Percentiles rank a stretch among this genome's conserved stretches.
Evolutionary conservation across 2,329 filamentous ascomycete species (phyloP).

Genomic region (Epicoccum sorghinum): DNA sequence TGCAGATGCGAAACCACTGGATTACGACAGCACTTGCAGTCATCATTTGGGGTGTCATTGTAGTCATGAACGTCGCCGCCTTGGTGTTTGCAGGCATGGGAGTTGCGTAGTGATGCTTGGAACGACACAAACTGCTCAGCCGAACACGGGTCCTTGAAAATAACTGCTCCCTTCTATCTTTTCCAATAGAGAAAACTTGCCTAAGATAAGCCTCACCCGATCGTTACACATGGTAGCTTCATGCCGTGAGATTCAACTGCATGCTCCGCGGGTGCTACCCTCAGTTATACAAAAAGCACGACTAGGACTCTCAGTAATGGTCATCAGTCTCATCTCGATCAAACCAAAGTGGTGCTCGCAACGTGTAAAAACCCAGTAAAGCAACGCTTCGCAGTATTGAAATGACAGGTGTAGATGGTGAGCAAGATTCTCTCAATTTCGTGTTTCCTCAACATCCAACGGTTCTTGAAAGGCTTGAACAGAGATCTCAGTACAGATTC

Average conservation of each 20-base stretch:
- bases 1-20: conserved; percentile 76
- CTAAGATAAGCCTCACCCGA: background rate
- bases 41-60: conserved; percentile 74
- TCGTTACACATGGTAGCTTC: background rate
- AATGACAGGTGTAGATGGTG: no score
- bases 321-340: background rate
- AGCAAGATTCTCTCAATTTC: no score
- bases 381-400: no score
- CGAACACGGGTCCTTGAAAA: background rate
- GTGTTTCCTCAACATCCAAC: no score
- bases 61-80: conserved; percentile 79
- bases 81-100: conserved; percentile 68
- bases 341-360: no score
- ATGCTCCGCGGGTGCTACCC: conserved; percentile 1
- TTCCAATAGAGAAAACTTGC: background rate
- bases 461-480: no score
- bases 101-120: conserved; percentile 16
- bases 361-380: no score
- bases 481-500: no score
- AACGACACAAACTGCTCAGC: background rate
- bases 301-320: background rate
- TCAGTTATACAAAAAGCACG: background rate
- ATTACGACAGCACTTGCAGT: conserved; percentile 63
- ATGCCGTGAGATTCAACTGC: background rate
- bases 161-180: background rate